Evolutionary conservation across 768 basidiomycete species (phyloP), one percentile per base, ranked within the genome.

Genomic region (Lactarius psammicola): DNA sequence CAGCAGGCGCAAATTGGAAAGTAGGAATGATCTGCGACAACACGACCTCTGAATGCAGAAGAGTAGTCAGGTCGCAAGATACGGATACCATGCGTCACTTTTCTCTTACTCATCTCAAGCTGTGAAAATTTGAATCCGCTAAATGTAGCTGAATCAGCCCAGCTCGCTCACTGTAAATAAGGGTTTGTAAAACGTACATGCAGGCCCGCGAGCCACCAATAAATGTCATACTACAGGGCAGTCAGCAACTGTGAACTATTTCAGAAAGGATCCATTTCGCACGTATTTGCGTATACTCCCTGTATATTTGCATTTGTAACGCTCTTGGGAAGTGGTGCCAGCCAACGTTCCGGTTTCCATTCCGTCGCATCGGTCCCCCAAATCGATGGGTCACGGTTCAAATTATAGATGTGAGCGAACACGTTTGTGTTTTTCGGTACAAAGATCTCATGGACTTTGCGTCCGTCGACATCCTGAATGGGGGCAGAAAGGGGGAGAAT

Each of bases 331-430:
- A 72, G 62, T 9, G 68, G 70, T 28, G 58, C 51, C 6, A 80
- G 69, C 79, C 79, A 82, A 38, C 80, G 74, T 60, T 80, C 80
- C 9, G 81, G 80, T 62, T 74, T 78, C 77, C 78, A 82, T 59
- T 78, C 77, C 15, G 74, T 40, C 3, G 78, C 75, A 65, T 82
- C 80, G 9, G 69, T 67, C 1, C 80, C 81, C 81, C 81, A 82
- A 1, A 79, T 36, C 26, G 20, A 62, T 38, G 53, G 53, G 20
- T 63, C 38, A 56, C 38, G 63, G 69, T 82, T 81, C 11, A 72
- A 72, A 17, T 72, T 75, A 11, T 74, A 60, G 38, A 77, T 69
- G 4, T 72, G 60, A 34, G 70, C 42, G 40, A 69, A 66, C 20
- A 78, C 64, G 42, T 70, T 65, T 17, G 76, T 72, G 26, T 68